Evolutionary conservation across 2,329 filamentous ascomycete species (phyloP), one percentile per base, ranked within the genome.

Genomic region (Juglanconis juglandina): DNA sequence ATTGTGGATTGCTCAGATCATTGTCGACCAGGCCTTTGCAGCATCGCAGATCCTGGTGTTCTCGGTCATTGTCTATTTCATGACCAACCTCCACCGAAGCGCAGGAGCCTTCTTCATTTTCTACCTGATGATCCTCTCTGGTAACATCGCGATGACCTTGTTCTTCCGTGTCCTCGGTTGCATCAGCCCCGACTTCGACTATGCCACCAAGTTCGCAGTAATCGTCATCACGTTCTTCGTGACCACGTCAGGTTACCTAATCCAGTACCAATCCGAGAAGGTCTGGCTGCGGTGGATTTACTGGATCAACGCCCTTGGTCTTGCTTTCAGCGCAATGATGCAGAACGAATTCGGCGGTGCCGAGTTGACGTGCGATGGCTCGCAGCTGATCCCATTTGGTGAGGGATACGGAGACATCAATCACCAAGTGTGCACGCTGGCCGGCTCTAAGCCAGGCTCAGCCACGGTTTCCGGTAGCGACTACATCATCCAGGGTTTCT

Each of bases 221-320:
- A 80, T 91, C 1, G 82, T 92, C 56, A 92, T 96, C 65, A 93
- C 90, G 0, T 75, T 93, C n/a, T 91, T 93, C 67, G 85, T 95
- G 33, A 79, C 92, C 24, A 95, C 91, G 0, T 89, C 87, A 1
- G 92, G 92, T 4, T 96, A 95, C 73, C 76, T 96, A 47, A 94
- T 96, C 61, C 91, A 92, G 70, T 92, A 90, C 71, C 83, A 88
- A 53, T 84, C 79, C 2, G 84, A 90, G 67, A 88, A 92, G 66
- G 86, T 87, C 4, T 94, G 90, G 87, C 72, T 93, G 5, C 79
- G 88, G 17, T 95, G 91, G 91, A 87, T 94, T 62, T 91, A 87
- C 75, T 94, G 87, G 78, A 77, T 92, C 72, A 92, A 92, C 63
- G 81, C 87, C 0, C 77, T 93, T 0, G 91, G 90, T 50, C 80